These are phyloP conservation scores for Ceratobasidium sp. DNA, from an alignment of 1,284 basidiomycete genomes.

Conservation along the genomic window DNA sequence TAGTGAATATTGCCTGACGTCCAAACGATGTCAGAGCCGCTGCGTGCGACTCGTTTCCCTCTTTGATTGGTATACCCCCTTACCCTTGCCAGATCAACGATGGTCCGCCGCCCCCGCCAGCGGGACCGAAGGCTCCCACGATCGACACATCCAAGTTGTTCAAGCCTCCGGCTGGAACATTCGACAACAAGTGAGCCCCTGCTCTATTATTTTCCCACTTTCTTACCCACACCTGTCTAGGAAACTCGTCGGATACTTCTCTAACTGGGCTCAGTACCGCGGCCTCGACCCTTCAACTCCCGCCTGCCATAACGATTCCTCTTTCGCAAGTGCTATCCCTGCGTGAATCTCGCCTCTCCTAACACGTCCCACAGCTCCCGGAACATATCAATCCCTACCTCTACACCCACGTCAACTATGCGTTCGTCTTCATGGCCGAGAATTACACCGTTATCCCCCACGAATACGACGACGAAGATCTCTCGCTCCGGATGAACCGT, in stretches of 20 bases:
- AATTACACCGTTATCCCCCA: constrained; percentile 17
- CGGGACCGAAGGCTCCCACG: neutral
- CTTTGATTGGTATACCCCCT: neutral
- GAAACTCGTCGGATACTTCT: constrained; percentile 12
- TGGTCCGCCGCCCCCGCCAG: constrained; percentile 2
- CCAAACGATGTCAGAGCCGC: constrained; percentile 25
- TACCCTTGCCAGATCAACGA: neutral
- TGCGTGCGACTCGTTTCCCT: constrained; percentile 3
- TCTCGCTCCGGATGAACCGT: too few species aligned
- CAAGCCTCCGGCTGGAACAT: constrained; percentile 18
- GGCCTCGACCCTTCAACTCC: constrained; percentile 12
- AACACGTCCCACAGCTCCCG: neutral
- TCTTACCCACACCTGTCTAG: neutral
- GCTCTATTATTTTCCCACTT: too few species aligned
- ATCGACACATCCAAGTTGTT: constrained; percentile 19
- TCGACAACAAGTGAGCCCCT: neutral
- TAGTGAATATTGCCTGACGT: constrained; percentile 17
- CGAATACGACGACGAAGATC: constrained; percentile 10
- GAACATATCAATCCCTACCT: constrained; percentile 37
- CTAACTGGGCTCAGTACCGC: constrained; percentile 29
- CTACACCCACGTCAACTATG: constrained; percentile 38
- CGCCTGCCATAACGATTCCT: constrained; percentile 14
- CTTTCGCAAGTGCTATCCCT: neutral
- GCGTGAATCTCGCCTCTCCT: too few species aligned
- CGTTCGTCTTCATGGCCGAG: constrained; percentile 37